phyloP scores from a whole-genome alignment of 2,329 filamentous ascomycete genomes.

The Bertia moriformis region DNA sequence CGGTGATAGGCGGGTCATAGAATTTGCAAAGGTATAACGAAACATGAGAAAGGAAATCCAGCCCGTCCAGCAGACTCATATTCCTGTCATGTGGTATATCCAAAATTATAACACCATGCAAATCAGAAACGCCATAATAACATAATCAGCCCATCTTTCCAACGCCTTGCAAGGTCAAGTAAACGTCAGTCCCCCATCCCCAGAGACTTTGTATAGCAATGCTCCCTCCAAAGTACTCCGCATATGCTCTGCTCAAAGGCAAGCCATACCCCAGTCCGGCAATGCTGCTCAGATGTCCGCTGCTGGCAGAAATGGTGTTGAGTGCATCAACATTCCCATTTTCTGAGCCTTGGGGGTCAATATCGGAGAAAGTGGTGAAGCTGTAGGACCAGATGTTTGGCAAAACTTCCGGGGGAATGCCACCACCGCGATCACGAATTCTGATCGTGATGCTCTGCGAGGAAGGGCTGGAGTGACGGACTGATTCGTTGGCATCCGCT shows the following conservation, averaged over 20 bases:
- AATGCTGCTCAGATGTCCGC: slow-evolving; percentile 66
- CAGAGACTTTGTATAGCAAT: slow-evolving; percentile 90
- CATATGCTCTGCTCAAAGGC: slow-evolving; percentile 80
- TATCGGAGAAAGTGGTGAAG: slow-evolving; percentile 83
- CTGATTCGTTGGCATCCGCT: slow-evolving; percentile 19
- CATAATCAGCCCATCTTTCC: slow-evolving; percentile 32
- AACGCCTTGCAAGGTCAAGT: slow-evolving; percentile 48
- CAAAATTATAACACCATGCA: too few species aligned
- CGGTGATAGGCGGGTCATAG: too few species aligned
- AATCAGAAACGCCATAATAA: too few species aligned
- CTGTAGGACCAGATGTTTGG: slow-evolving; percentile 92
- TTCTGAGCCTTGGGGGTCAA: slow-evolving; percentile 30
- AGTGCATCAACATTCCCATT: slow-evolving; percentile 33
- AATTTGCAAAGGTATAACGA: too few species aligned
- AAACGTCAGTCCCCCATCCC: slow-evolving; percentile 74
- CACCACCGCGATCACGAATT: slow-evolving; percentile 88
- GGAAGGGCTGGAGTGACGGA: slow-evolving; percentile 44
- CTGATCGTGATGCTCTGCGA: slow-evolving; percentile 83
- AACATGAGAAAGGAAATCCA: too few species aligned
- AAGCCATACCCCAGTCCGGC: slow-evolving; percentile 87
- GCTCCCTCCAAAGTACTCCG: slow-evolving; percentile 93
- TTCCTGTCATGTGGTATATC: too few species aligned
- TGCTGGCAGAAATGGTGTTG: slow-evolving; percentile 59
- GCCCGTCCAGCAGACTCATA: too few species aligned
- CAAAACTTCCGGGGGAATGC: slow-evolving; percentile 71